phyloP scores from a whole-genome alignment of 2,329 filamentous ascomycete genomes.

The Drechslerella stenobrocha region DNA sequence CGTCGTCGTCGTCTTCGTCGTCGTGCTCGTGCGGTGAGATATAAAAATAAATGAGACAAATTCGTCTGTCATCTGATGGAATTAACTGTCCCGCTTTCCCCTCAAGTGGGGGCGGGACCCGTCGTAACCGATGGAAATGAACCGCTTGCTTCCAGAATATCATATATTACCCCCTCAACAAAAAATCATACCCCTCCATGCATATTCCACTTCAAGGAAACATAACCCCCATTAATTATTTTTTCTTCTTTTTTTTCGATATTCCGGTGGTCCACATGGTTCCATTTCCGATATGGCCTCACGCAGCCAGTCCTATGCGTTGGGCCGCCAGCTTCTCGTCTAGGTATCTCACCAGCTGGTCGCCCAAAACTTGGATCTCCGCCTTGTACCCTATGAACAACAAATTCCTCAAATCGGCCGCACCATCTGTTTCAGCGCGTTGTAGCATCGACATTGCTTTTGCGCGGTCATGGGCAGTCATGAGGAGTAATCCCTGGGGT shows the following conservation, averaged over 20 bases:
- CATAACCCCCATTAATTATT: neutral
- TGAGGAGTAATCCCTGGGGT: constrained; percentile 23
- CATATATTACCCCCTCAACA: neutral
- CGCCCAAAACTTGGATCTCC: constrained; percentile 45
- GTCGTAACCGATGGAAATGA: neutral
- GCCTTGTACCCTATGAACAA: constrained; percentile 46
- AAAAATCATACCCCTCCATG: neutral
- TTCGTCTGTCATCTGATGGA: neutral
- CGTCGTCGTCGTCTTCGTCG: neutral
- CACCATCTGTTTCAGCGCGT: constrained; percentile 19
- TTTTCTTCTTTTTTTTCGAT: neutral
- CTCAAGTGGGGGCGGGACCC: neutral
- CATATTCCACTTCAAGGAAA: neutral
- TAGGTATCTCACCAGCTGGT: constrained; percentile 37
- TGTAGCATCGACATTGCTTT: constrained; percentile 42
- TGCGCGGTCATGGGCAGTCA: constrained; percentile 36
- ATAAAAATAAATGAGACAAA: neutral
- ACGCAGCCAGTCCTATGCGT: constrained; percentile 2
- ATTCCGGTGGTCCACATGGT: too few species aligned
- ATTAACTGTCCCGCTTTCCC: constrained; percentile 5
- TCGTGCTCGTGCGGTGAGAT: too few species aligned
- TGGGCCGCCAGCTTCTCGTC: constrained; percentile 31
- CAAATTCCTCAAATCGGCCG: constrained; percentile 29
- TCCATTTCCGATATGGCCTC: neutral
- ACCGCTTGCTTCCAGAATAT: neutral